phyloP scores from a whole-genome alignment of 2,329 filamentous ascomycete genomes.

The Colletotrichum siamense region DNA sequence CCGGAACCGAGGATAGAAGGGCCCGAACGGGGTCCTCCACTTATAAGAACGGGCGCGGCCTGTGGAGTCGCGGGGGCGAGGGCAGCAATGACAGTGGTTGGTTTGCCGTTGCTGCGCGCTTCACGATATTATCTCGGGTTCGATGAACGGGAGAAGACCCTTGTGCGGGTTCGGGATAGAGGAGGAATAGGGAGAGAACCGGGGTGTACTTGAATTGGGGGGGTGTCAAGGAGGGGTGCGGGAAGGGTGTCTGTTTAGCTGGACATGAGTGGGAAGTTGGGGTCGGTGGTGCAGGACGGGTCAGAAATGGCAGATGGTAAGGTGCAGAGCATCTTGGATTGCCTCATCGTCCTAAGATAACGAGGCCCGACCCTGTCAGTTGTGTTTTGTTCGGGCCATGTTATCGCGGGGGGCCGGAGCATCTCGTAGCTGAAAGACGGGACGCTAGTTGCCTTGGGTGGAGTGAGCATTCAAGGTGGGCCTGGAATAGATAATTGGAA shows the following conservation, averaged over 20 bases:
- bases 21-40: constrained; percentile 17
- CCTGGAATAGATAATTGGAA: neutral
- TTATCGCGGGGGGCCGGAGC: constrained; percentile 1
- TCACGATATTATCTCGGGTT: constrained; percentile 23
- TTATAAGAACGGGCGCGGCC: constrained; percentile 20
- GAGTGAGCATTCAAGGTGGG: neutral
- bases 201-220: neutral
- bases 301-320: neutral
- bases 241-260: neutral
- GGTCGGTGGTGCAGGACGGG: neutral
- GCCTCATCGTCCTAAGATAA: constrained; percentile 20
- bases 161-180: constrained; percentile 17
- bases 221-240: neutral
- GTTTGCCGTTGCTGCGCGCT: constrained; percentile 4
- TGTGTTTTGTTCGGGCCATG: neutral
- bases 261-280: neutral
- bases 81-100: neutral
- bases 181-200: neutral
- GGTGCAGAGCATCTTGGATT: constrained; percentile 3
- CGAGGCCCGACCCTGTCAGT: neutral
- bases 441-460: neutral
- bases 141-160: constrained; percentile 4
- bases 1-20: constrained; percentile 20
- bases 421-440: neutral
- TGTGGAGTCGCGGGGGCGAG: constrained; percentile 22